A percentile compares a stretch with the other conserved stretches of the same genome.
Conservation (phyloP, 1,139 yeast genomes). For the Hyphopichia khmerensis region DNA sequence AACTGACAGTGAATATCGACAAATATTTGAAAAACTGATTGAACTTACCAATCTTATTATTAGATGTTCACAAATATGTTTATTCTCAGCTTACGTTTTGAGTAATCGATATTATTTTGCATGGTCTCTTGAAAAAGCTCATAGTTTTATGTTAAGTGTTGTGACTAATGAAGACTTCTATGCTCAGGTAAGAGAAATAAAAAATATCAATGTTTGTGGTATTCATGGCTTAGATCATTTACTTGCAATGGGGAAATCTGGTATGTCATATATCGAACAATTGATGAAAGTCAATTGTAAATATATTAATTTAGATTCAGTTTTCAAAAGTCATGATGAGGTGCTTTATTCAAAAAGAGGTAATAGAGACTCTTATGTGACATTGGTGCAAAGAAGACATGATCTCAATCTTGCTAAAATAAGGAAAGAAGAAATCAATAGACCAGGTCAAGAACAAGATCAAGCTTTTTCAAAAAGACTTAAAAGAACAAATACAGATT, state of each 20-base stretch:
- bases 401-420: no score
- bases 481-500: neutral
- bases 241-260: conserved; percentile 5
- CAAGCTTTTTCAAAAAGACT: no score
- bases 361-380: neutral
- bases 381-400: neutral
- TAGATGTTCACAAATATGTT: conserved; percentile 15
- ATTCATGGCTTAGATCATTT: conserved; percentile 12
- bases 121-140: conserved; percentile 42
- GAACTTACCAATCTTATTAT: conserved; percentile 12
- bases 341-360: neutral
- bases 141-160: conserved; percentile 24
- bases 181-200: neutral
- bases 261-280: conserved; percentile 4
- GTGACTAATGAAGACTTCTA: conserved; percentile 23
- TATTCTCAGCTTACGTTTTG: conserved; percentile 8
- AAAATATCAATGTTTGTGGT: conserved; percentile 2
- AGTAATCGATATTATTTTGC: conserved; percentile 44
- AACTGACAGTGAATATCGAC: conserved; percentile 3
- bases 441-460: neutral
- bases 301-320: conserved; percentile 1
- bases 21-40: conserved; percentile 7
- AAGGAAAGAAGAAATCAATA: neutral
- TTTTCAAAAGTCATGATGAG: neutral
- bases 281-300: conserved; percentile 4